phyloP scores from a whole-genome alignment of 2,329 filamentous ascomycete species.

The Ophiostoma pallidulum region DNA sequence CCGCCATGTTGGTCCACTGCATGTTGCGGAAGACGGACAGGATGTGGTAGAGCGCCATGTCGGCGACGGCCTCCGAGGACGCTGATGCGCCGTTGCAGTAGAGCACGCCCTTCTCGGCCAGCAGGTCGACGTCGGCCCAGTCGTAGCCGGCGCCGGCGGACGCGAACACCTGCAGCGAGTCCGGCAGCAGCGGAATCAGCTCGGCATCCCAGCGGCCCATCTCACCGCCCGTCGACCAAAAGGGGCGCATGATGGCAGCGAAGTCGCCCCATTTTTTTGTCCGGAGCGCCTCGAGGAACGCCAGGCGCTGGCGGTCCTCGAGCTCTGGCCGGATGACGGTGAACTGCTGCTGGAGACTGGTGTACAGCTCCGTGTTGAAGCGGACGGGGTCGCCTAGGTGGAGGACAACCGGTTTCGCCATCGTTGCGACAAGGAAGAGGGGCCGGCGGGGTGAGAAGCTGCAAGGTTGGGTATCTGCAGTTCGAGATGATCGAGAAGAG shows the following conservation, averaged over 20 bases:
- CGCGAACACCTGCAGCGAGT: constrained; percentile 51
- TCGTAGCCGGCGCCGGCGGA: constrained; percentile 58
- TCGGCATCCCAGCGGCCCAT: constrained; percentile 20
- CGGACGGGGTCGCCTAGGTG: constrained; percentile 60
- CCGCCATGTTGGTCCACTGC: constrained; percentile 52
- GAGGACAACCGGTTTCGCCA: constrained; percentile 44
- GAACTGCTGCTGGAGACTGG: constrained; percentile 33
- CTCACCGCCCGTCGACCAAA: constrained; percentile 19
- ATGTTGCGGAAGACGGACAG: constrained; percentile 61
- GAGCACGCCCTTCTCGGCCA: constrained; percentile 52
- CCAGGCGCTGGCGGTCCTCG: constrained; percentile 40
- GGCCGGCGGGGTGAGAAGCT: background rate
- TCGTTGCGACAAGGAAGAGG: too few relatives aligned
- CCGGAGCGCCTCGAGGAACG: constrained; percentile 40
- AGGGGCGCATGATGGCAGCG: constrained; percentile 27
- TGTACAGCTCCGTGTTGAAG: constrained; percentile 40
- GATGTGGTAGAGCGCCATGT: constrained; percentile 60
- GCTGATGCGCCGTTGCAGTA: constrained; percentile 67
- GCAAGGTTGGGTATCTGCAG: too few relatives aligned
- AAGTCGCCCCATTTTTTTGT: constrained; percentile 48
- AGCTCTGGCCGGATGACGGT: constrained; percentile 36
- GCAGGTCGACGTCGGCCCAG: constrained; percentile 52
- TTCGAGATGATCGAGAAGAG: too few relatives aligned
- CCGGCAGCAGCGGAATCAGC: constrained; percentile 37
- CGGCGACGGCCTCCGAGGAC: constrained; percentile 62